Base-by-base conservation (phyloP, 352 stramenopile genomes). In the Aphanomyces cochlioides region DNA sequence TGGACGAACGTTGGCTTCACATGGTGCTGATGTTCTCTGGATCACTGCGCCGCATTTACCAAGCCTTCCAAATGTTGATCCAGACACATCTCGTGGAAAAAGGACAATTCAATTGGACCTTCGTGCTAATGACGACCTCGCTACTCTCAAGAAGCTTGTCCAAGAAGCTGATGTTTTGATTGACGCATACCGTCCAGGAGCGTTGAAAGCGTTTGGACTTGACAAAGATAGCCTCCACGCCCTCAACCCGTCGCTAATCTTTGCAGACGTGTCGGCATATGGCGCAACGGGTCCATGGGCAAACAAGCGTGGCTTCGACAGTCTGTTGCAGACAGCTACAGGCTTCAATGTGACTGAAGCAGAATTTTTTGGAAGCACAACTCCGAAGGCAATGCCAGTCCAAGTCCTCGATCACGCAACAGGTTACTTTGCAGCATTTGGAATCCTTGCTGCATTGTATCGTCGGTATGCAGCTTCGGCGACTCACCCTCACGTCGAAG, bases 291-390 rank as follows among this genome's bases (percentile, higher is more conserved):
- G 67, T 7, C 67, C 67, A 10, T 73, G 67, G 67, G 67, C 40
- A n/a, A 59, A 59, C 39, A 73, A 73, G 59, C 67, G 67, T 13
- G 67, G 67, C 28, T 73, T 73, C 39, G 67, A 73, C 56, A 73
- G 67, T 47, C 21, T 73, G 4, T 19, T 73, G 10, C 67, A 73
- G 53, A 60, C 56, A 0, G 67, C 47, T 3, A 60, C 67, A 6
- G 67, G 67, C 3, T 41, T 73, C 41, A 70, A 70, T 39, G 54
- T 39, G 5, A 21, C 45, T 8, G 64, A 70, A 37, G 67, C 67
- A 13, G n/a, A n/a, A 7, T 12, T 38, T 8, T 40, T 60, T 48
- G 43, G 45, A 10, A 21, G 50, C 7, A 17, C 8, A 5, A 41
- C 56, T 7, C 67, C 67, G 0, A 56, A 34, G n/a, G 40, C 56